These are phyloP conservation scores for Ceratocystis destructans DNA, from an alignment of 2,329 filamentous ascomycete genomes.

Conservation along the genomic window DNA sequence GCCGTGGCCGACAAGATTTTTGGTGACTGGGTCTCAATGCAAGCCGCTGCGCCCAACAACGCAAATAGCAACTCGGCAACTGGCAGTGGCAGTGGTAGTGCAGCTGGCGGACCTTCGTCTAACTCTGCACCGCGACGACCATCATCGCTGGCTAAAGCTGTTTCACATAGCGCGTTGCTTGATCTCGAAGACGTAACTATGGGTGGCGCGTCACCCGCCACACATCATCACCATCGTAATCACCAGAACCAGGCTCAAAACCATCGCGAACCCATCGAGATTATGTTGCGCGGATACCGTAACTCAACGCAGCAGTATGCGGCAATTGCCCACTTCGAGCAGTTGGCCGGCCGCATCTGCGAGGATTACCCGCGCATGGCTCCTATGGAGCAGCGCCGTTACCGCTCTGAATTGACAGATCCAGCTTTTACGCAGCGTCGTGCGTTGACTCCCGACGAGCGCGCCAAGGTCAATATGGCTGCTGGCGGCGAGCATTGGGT, in stretches of 20 bases:
- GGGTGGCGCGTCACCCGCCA: constrained; percentile 27
- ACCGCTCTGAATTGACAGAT: constrained; percentile 60
- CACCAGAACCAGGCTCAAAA: constrained; percentile 18
- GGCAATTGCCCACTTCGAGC: constrained; percentile 77
- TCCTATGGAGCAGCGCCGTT: constrained; percentile 54
- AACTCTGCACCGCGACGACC: constrained; percentile 5
- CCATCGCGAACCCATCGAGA: constrained; percentile 47
- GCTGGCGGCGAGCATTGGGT: constrained; percentile 87
- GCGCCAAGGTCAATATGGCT: constrained; percentile 65
- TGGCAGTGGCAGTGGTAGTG: constrained; percentile 20
- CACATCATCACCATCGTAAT: constrained; percentile 23
- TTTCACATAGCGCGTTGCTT: constrained; percentile 24
- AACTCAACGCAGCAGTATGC: constrained; percentile 60
- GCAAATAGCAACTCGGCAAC: constrained; percentile 24
- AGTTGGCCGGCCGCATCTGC: constrained; percentile 71
- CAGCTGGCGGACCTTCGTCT: background rate
- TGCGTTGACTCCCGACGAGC: constrained; percentile 56
- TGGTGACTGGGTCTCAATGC: constrained; percentile 41
- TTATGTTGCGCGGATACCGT: constrained; percentile 72
- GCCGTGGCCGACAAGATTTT: constrained; percentile 50
- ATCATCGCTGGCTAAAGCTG: constrained; percentile 14
- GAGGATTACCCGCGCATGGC: constrained; percentile 86
- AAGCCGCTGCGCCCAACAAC: constrained; percentile 27
- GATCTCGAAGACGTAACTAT: constrained; percentile 9
- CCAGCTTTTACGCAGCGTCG: constrained; percentile 53